A percentile compares a stretch with the other conserved stretches of the same genome.
Evolutionary conservation across 345 rosid species (phyloP).

Genomic region (Euclidium syriacum): DNA sequence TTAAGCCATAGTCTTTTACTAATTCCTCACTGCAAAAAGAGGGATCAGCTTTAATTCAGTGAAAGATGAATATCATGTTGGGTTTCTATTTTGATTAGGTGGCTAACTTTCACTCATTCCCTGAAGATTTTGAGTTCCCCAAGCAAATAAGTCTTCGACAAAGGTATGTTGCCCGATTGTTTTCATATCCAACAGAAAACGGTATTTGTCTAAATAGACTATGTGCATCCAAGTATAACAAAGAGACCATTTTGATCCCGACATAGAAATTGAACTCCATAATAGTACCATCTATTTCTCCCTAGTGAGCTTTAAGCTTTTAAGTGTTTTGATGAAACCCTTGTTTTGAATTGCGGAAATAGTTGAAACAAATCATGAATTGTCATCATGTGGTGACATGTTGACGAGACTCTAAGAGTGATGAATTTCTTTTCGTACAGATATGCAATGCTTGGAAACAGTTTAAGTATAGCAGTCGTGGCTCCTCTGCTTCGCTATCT

Average conservation of each 20-base stretch:
- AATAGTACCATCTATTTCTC: too few relatives aligned
- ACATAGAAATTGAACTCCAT: not conserved
- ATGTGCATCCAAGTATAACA: not conserved
- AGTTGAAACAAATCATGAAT: not conserved
- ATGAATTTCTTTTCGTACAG: constrained; percentile 37
- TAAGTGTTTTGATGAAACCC: too few relatives aligned
- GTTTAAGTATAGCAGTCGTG: constrained; percentile 85
- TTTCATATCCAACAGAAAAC: not conserved
- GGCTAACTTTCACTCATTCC: constrained; percentile 92
- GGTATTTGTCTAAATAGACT: not conserved
- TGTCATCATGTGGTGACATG: not conserved
- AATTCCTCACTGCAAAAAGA: not conserved
- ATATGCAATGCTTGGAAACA: constrained; percentile 89
- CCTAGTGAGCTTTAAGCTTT: too few relatives aligned
- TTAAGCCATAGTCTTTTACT: constrained; percentile 11
- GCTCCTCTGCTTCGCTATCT: constrained; percentile 72
- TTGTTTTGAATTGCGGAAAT: not conserved
- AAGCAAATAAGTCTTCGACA: constrained; percentile 66
- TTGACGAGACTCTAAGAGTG: not conserved
- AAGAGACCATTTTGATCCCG: not conserved
- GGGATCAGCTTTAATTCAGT: not conserved
- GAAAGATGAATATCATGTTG: not conserved
- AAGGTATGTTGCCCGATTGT: constrained; percentile 37
- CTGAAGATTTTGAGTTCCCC: constrained; percentile 71
- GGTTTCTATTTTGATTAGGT: constrained; percentile 43